A percentile compares a stretch with the other conserved stretches of the same genome.
These are phyloP conservation scores for Mycosphaerella sp. DNA, from an alignment of 2,329 filamentous ascomycete genomes.

Conservation along the genomic window DNA sequence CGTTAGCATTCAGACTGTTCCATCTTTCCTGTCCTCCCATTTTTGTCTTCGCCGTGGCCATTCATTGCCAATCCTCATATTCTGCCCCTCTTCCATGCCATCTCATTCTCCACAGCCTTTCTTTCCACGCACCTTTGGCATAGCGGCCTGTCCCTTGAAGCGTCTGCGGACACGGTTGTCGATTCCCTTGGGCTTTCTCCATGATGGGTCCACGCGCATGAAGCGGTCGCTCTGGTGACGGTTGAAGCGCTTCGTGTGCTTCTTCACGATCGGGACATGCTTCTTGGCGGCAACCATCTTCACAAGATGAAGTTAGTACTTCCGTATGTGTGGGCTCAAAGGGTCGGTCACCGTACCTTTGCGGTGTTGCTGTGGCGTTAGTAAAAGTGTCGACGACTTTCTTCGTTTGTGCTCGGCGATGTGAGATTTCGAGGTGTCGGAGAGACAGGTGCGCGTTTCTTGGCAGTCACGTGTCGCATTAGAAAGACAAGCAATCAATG, in stretches of 20 bases:
- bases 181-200: conserved; percentile 99
- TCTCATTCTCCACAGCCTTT: conserved; percentile 1
- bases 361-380: conserved; percentile 8
- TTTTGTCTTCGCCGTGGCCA: conserved; percentile 6
- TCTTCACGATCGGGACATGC: conserved; percentile 99
- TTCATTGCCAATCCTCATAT: not conserved
- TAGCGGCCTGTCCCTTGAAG: conserved; percentile 90
- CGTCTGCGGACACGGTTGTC: conserved; percentile 96
- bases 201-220: conserved; percentile 82
- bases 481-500: too few relatives aligned
- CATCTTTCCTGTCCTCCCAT: conserved; percentile 7
- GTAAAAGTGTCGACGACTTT: conserved; percentile 5
- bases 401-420: not conserved
- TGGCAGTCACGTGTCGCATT: not conserved
- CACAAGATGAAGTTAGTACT: conserved; percentile 2
- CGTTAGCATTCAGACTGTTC: conserved; percentile 14
- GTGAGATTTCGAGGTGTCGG: not conserved
- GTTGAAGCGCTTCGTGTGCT: conserved; percentile 96
- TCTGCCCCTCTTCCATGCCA: not conserved
- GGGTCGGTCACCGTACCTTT: conserved; percentile 4
- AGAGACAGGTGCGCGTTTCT: not conserved
- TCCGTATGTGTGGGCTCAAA: not conserved
- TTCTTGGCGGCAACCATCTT: conserved; percentile 99
- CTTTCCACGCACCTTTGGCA: conserved; percentile 80
- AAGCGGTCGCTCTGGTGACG: conserved; percentile 98